Evolutionary conservation across 140 eudicot genomes (phyloP).

Genomic region (Stevia rebaudiana): DNA sequence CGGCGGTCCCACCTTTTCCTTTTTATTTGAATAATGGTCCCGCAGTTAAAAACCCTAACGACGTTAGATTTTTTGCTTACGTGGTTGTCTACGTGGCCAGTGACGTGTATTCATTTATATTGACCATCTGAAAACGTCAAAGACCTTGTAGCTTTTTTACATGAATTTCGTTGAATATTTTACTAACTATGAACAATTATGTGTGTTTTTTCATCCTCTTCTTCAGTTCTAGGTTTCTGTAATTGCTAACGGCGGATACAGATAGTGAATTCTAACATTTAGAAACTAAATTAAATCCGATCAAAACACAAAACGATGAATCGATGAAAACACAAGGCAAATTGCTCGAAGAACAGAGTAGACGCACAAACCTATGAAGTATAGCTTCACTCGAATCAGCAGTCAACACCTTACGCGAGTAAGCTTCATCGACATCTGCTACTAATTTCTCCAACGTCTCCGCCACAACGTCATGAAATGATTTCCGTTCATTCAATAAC

Average conservation of each 20-base stretch:
- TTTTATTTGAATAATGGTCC: no score
- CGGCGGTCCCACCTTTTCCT: no score
- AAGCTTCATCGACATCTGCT: conserved; percentile 45
- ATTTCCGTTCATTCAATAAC: conserved; percentile 48
- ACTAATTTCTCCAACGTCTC: conserved; percentile 52
- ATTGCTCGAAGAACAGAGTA: background rate
- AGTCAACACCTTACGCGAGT: conserved; percentile 34
- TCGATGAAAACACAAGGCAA: background rate
- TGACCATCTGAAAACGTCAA: no score
- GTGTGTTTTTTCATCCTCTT: background rate
- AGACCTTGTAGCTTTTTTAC: no score
- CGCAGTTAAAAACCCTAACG: no score
- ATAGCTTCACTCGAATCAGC: conserved; percentile 51
- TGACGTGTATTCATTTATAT: no score
- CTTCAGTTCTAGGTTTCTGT: conserved; percentile 2
- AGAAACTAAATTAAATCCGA: background rate
- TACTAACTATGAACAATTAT: background rate
- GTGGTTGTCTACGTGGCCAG: no score
- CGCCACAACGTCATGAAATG: conserved; percentile 58
- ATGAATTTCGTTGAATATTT: background rate
- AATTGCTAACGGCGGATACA: background rate
- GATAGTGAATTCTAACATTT: background rate
- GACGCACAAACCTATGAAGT: conserved; percentile 55
- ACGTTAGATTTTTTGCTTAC: no score
- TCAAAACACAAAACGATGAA: background rate